Conservation (phyloP, 2,329 filamentous ascomycete species). For the Claviceps sp. region DNA sequence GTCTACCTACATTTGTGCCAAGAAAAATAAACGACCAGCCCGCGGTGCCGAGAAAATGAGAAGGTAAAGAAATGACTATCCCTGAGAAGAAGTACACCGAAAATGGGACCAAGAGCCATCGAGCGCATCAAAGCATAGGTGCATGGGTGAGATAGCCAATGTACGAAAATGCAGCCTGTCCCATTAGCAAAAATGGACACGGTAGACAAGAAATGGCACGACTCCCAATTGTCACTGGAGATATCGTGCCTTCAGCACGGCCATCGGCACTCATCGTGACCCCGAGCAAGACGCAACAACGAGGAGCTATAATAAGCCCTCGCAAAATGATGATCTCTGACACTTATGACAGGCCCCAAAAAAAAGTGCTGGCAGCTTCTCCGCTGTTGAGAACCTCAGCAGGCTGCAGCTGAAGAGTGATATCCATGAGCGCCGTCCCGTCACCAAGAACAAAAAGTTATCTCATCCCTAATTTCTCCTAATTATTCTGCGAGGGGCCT, state of each 20-base stretch:
- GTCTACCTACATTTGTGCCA: too few relatives aligned
- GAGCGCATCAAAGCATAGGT: too few relatives aligned
- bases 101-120: too few relatives aligned
- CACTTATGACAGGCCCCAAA: too few relatives aligned
- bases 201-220: too few relatives aligned
- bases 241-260: not conserved
- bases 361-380: conserved; percentile 29
- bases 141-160: too few relatives aligned
- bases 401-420: conserved; percentile 21
- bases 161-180: too few relatives aligned
- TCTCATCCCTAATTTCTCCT: not conserved
- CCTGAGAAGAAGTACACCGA: too few relatives aligned
- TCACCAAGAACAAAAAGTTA: not conserved
- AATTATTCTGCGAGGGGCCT: not conserved
- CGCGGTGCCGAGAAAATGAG: not conserved
- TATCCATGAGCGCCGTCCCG: conserved; percentile 27
- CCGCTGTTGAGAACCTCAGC: conserved; percentile 35
- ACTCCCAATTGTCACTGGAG: too few relatives aligned
- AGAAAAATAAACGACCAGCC: too few relatives aligned
- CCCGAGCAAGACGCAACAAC: not conserved
- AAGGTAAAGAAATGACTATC: not conserved
- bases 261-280: not conserved
- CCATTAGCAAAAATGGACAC: too few relatives aligned
- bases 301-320: conserved; percentile 22
- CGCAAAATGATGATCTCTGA: conserved; percentile 7